Base-by-base conservation (phyloP, 2,329 filamentous ascomycete species). In the Pseudogymnoascus sp. region DNA sequence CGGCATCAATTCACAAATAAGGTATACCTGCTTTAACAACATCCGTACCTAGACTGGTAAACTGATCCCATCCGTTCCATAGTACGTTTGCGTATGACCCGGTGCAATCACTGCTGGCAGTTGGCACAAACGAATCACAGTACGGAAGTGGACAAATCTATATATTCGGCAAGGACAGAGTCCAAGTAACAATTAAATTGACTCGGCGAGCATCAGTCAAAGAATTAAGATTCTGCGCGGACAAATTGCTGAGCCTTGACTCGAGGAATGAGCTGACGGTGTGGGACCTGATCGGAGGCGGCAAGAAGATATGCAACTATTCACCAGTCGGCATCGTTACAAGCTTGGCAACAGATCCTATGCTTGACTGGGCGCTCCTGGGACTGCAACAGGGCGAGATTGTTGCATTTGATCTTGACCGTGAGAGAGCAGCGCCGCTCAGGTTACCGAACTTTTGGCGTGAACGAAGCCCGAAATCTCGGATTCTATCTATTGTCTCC, bases 71-170 rank as follows among this genome's bases (percentile, higher is more conserved):
- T 58, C 57, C 47, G 39, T 63, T 62, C 60, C 33, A 82, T 69
- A 91, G 90, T 69, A 89, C 88, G 65, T 78, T 97, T 66, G 89
- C 92, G 63, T 97, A 96, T 77, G 92, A 97, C 67, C 92, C 94
- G 1, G 82, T 97, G 11, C 94, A 99, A 73, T 96, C 92, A 28
- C 85, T 99, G 62, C 81, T 99, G 59, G 94, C 94, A 41, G 85
- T 97, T 65, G 94, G 92, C 63, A 99, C 94, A 41, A 89, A 86
- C 72, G 89, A 95, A 75, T 91, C 88, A 66, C 86, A 89, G 70
- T 96, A 90, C 71, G 92, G 92, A 63, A 84, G 85, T 35, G 93
- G 93, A 22, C 87, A 92, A 72, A 89, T 99, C 72, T 96, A 96
- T 74, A 78, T 99, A 67, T 87, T 94, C 72, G 94, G 94, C 43